Evolutionary conservation across 164 flowering plant species (phyloP).

Genomic region (Kingdonia uniflora): DNA sequence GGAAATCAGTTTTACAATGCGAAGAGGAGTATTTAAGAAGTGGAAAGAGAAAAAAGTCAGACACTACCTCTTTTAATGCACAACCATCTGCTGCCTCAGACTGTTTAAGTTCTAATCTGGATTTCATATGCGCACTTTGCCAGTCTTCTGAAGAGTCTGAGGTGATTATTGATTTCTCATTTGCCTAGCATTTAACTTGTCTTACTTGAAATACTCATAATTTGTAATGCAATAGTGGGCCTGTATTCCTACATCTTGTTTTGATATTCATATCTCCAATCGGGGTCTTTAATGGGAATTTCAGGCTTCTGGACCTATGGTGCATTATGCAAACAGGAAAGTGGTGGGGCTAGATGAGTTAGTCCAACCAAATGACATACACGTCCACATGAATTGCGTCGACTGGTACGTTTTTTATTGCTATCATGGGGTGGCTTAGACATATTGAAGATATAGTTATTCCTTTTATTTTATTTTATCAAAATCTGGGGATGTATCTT

Average conservation of each 20-base stretch:
- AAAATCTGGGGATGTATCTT: constrained; percentile 24
- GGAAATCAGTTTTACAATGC: constrained; percentile 7
- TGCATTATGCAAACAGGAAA: constrained; percentile 30
- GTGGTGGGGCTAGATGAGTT: constrained; percentile 29
- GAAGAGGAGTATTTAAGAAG: not conserved
- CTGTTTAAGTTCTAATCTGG: constrained; percentile 2
- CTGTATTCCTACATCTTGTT: not conserved
- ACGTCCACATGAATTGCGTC: constrained; percentile 51
- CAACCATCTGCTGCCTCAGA: constrained; percentile 7
- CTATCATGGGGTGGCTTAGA: not conserved
- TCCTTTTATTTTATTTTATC: not conserved
- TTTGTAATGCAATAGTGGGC: not conserved
- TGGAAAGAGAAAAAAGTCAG: constrained; percentile 15
- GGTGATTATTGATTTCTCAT: constrained; percentile 19
- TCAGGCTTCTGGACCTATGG: constrained; percentile 50
- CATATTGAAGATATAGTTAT: too few relatives aligned
- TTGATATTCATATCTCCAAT: not conserved
- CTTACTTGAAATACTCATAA: not conserved
- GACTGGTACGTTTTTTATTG: constrained; percentile 40
- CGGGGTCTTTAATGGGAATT: constrained; percentile 2
- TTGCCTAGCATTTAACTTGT: not conserved
- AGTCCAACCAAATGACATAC: constrained; percentile 24
- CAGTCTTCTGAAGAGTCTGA: constrained; percentile 40
- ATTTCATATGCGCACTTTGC: constrained; percentile 51
- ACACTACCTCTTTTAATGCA: constrained; percentile 8